Evolutionary conservation across 495 filamentous ascomycete species (phyloP).

Genomic region (Cercophora scortea): DNA sequence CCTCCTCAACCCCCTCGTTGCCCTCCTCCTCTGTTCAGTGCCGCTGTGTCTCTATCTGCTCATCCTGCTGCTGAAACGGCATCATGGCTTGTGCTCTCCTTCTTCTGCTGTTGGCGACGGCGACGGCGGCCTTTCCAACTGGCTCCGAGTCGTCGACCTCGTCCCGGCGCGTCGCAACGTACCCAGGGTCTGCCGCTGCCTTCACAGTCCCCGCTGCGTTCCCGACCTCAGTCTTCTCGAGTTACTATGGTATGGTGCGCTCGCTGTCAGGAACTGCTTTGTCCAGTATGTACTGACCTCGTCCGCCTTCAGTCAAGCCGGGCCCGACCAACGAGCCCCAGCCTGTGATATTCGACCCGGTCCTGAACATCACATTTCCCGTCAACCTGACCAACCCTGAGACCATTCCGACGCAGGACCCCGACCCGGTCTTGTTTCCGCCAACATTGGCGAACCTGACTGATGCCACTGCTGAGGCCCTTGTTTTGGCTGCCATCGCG

Average conservation of each 20-base stretch:
- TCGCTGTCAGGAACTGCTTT: neutral
- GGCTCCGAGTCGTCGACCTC: no score
- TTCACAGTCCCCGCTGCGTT: conserved; percentile 47
- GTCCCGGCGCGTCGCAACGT: neutral
- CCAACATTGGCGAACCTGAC: conserved; percentile 33
- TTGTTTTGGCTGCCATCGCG: conserved; percentile 30
- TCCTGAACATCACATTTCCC: conserved; percentile 50
- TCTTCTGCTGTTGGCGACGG: no score
- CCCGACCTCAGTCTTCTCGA: conserved; percentile 45
- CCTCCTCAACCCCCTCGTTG: no score
- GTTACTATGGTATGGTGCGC: conserved; percentile 31
- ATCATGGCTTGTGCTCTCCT: no score
- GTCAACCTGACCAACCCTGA: conserved; percentile 49
- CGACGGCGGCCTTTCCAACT: no score
- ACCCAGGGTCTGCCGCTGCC: conserved; percentile 20
- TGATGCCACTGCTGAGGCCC: conserved; percentile 25
- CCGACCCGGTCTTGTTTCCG: conserved; percentile 46
- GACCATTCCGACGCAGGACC: conserved; percentile 38
- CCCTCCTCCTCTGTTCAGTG: no score
- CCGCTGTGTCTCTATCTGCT: no score
- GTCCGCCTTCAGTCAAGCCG: conserved; percentile 25
- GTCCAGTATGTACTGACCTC: neutral
- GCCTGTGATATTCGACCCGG: conserved; percentile 48
- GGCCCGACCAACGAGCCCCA: conserved; percentile 50
- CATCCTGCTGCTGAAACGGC: no score